These are phyloP conservation scores for Juncus inflexus DNA, from an alignment of 176 grass and related monocot species.

Conservation along the genomic window DNA sequence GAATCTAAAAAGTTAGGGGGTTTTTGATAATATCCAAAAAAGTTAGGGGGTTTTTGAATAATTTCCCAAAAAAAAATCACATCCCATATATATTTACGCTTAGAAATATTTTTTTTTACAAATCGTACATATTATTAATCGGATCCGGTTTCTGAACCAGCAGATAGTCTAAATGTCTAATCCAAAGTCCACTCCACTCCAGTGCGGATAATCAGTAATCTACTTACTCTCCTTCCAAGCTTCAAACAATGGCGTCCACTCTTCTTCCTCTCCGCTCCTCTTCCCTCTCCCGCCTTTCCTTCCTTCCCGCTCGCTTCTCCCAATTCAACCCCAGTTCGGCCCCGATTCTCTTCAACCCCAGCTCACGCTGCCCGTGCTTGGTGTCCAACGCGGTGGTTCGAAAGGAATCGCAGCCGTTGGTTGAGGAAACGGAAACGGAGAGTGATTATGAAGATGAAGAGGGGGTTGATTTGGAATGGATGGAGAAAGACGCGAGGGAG, in stretches of 20 bases:
- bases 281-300: constrained; percentile 20
- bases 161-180: no score
- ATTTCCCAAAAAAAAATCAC: no score
- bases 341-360: neutral
- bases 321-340: neutral
- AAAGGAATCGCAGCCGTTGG: neutral
- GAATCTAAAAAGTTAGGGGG: no score
- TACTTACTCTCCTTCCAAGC: neutral
- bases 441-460: constrained; percentile 9
- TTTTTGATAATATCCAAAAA: no score
- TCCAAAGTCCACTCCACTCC: neutral
- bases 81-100: no score
- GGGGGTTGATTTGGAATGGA: constrained; percentile 47
- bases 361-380: neutral
- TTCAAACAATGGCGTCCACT: neutral
- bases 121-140: neutral
- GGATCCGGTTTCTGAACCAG: neutral
- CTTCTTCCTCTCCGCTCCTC: constrained; percentile 21
- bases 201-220: constrained; percentile 8
- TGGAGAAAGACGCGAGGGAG: constrained; percentile 79
- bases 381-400: neutral
- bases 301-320: constrained; percentile 25
- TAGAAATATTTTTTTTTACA: no score
- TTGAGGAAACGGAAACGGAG: neutral
- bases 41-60: no score